Evolutionary conservation across 2,329 filamentous ascomycete species (phyloP), one percentile per base, ranked within the genome.

Genomic region (Arthrinium phaeospermum): DNA sequence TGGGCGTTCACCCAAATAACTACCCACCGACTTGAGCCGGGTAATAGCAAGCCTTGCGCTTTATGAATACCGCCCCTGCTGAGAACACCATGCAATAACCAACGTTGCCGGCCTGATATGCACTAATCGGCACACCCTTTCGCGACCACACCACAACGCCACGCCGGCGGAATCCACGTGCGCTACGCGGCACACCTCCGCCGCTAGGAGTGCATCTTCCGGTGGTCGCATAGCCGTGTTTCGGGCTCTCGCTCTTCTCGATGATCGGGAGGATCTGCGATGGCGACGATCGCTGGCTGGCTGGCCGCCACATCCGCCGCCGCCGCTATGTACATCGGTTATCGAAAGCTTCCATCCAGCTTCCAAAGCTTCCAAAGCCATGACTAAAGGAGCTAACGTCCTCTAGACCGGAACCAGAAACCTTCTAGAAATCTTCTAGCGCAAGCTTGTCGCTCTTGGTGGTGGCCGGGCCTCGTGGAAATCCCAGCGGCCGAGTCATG

Each of bases 381-480:
- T 41, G 57, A 64, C 57, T 41, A 64, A 64, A 12, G 8, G 41
- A n/a, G 57, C 57, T 64, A 41, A 64, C 19, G 57, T 13, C 14
- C 34, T 41, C 57, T 64, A 64, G 57, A 37, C 57, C 34, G n/a
- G 19, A 41, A 64, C 34, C n/a, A 64, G 57, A 41, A 64, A 14
- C 57, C 22, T 64, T 64, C 57, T n/a, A 19, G 57, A 64, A 64
- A 22, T 13, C 22, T 64, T 64, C 57, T 64, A 64, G 57, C 57
- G 57, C 57, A 3, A 41, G 41, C 4, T 1, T 24, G n/a, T 64
- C 57, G 10, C 34, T 41, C 57, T 41, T 64, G 57, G 19, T 64
- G 57, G 57, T 64, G 30, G 57, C 57, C 57, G 57, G 57, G 34
- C 57, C 57, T 34, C 34, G 57, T 64, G 57, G 57, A 64, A 64